phyloP scores from a whole-genome alignment of 2,329 filamentous ascomycete species.

The Paecilomyces fulvus region DNA sequence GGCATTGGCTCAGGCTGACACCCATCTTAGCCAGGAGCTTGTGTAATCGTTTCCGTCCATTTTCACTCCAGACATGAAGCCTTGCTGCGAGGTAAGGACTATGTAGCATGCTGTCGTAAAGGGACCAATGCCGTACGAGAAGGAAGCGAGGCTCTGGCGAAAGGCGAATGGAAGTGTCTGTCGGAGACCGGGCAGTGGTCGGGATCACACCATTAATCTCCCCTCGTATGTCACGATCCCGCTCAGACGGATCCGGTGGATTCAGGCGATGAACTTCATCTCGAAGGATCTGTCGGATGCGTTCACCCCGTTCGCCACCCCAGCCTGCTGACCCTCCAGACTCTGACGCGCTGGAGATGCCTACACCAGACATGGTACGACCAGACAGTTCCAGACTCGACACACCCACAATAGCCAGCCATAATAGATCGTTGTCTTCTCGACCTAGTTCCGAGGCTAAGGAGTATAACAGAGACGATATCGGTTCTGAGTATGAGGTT shows the following conservation, averaged over 20 bases:
- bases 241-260: conserved; percentile 56
- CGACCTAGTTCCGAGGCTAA: conserved; percentile 89
- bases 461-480: conserved; percentile 90
- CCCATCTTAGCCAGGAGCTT: conserved; percentile 98
- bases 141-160: conserved; percentile 92
- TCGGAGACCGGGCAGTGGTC: conserved; percentile 77
- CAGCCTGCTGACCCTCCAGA: conserved; percentile 56
- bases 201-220: conserved; percentile 77
- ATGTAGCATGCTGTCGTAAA: conserved; percentile 98
- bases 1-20: conserved; percentile 84
- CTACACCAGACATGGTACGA: conserved; percentile 71
- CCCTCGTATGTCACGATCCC: conserved; percentile 52
- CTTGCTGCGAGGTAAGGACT: conserved; percentile 88
- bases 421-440: conserved; percentile 93
- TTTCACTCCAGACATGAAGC: conserved; percentile 89
- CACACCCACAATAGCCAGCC: conserved; percentile 89
- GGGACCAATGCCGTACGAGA: conserved; percentile 88
- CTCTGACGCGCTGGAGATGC: conserved; percentile 49
- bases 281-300: conserved; percentile 74
- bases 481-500: conserved; percentile 86
- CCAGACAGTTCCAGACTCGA: conserved; percentile 91
- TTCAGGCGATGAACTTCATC: conserved; percentile 94
- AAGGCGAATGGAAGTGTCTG: conserved; percentile 83
- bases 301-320: conserved; percentile 72
- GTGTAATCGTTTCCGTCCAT: conserved; percentile 77